A percentile compares a stretch with the other conserved stretches of the same genome.
phyloP scores from a whole-genome alignment of 768 basidiomycete genomes.

The Coprinellus aureogranulatus region DNA sequence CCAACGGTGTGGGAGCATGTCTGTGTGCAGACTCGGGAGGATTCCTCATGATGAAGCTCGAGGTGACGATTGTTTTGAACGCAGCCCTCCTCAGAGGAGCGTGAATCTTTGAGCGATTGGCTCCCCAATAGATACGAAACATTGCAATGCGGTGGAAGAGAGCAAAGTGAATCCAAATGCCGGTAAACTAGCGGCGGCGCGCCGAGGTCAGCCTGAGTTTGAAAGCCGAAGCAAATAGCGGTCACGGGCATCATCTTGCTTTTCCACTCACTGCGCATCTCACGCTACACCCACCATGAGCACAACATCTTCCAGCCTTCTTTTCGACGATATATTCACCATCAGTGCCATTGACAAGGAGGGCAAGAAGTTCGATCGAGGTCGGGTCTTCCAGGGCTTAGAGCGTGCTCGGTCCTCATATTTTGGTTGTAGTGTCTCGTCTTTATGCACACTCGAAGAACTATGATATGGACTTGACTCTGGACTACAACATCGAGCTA shows the following conservation, averaged over 20 bases:
- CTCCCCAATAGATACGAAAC: slow-evolving; percentile 8
- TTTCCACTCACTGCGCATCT: slow-evolving; percentile 4
- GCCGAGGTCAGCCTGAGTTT: too few relatives aligned
- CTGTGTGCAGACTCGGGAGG: slow-evolving; percentile 43
- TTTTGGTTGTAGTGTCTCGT: slow-evolving; percentile 69
- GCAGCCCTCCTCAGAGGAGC: slow-evolving; percentile 6
- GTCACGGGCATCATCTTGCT: background rate
- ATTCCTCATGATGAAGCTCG: slow-evolving; percentile 34
- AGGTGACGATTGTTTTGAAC: slow-evolving; percentile 17
- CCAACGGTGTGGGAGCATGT: slow-evolving; percentile 50
- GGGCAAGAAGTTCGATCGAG: slow-evolving; percentile 97
- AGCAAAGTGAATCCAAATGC: background rate
- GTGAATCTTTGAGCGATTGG: background rate
- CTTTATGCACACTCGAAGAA: slow-evolving; percentile 87
- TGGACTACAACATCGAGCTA: slow-evolving; percentile 93
- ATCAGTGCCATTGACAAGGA: slow-evolving; percentile 84
- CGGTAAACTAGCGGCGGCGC: background rate
- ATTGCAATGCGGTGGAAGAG: slow-evolving; percentile 3
- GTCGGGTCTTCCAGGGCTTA: slow-evolving; percentile 42
- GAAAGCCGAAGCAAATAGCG: background rate
- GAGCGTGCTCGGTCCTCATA: slow-evolving; percentile 5
- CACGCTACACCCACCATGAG: slow-evolving; percentile 39
- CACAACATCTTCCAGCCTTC: slow-evolving; percentile 63
- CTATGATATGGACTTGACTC: slow-evolving; percentile 86
- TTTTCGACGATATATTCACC: slow-evolving; percentile 93